Evolutionary conservation across 2,329 filamentous ascomycete genomes (phyloP), one percentile per base, ranked within the genome.

Genomic region (Paradendryphiella salina): DNA sequence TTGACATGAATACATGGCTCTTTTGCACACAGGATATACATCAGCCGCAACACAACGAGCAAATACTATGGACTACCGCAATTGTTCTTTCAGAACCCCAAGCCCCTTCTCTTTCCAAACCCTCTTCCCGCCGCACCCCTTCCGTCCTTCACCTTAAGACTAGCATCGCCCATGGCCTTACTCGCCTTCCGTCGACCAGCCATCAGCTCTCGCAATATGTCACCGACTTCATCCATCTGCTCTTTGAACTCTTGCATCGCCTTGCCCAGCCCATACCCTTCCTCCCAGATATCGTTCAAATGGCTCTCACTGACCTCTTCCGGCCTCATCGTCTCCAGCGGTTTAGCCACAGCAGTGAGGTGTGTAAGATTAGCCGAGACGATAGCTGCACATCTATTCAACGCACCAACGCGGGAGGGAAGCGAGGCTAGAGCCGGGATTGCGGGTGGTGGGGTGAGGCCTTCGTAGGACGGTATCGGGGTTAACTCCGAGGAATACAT

Each of bases 131-230:
- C 3, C 6, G 14, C 32, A 34, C 14, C 14, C 14, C 6, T 17
- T 17, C 32, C 32, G 2, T 9, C 14, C 32, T 17, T 14, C 14
- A 2, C 32, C 3, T 8, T 14, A 14, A n/a, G n/a, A n/a, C 5
- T 14, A 14, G 6, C 9, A 6, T 14, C 17, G 3, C 32, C 6
- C 14, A 34, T 8, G 8, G 21, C 21, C 8, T 23, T 23, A 23
- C 21, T 23, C 6, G 6, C 21, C 21, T 23, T 23, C 21, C 21
- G 21, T 23, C 21, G 6, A 5, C 21, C 21, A 23, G 11, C 14
- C 14, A 38, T 18, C 23, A 46, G 10, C 7, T 46, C 43, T n/a
- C 38, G 33, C n/a, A 46, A 9, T 15, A 46, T 60, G 59, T 50
- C 57, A 59, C 31, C 34, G 13, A 47, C 37, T 11, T 47, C 45